Evolutionary conservation across 2,329 filamentous ascomycete species (phyloP).

Genomic region (Calycina herbarum): DNA sequence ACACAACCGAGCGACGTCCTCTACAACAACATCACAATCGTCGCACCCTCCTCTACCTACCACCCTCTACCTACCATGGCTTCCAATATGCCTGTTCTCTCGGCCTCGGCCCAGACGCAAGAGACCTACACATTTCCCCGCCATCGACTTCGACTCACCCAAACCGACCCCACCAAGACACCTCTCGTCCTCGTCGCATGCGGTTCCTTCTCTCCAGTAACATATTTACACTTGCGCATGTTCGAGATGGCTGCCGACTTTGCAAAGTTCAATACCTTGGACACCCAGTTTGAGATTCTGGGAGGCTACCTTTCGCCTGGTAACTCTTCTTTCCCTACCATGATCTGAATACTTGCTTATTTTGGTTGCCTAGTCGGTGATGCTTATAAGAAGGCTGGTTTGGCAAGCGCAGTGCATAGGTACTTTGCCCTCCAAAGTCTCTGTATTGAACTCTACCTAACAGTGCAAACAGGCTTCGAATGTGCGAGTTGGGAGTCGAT

Average conservation of each 20-base stretch:
- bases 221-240: constrained; percentile 79
- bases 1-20: neutral
- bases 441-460: constrained; percentile 10
- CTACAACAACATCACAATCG: neutral
- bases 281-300: constrained; percentile 78
- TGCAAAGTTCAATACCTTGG: constrained; percentile 57
- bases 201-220: constrained; percentile 72
- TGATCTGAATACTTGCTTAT: constrained; percentile 1
- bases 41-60: neutral
- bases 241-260: constrained; percentile 82
- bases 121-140: constrained; percentile 50
- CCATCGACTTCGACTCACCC: constrained; percentile 55
- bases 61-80: constrained; percentile 11
- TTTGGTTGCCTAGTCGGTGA: constrained; percentile 35
- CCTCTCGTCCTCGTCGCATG: constrained; percentile 70
- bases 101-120: constrained; percentile 22
- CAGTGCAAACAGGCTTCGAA: constrained; percentile 58
- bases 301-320: constrained; percentile 71
- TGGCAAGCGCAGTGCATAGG: constrained; percentile 71
- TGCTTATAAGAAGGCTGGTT: constrained; percentile 74
- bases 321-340: constrained; percentile 46
- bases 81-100: constrained; percentile 13
- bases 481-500: constrained; percentile 81
- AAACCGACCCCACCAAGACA: constrained; percentile 55
- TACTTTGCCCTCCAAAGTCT: constrained; percentile 34